Conservation (phyloP, 2,329 filamentous ascomycete species). For the Niveomyces coronatus region DNA sequence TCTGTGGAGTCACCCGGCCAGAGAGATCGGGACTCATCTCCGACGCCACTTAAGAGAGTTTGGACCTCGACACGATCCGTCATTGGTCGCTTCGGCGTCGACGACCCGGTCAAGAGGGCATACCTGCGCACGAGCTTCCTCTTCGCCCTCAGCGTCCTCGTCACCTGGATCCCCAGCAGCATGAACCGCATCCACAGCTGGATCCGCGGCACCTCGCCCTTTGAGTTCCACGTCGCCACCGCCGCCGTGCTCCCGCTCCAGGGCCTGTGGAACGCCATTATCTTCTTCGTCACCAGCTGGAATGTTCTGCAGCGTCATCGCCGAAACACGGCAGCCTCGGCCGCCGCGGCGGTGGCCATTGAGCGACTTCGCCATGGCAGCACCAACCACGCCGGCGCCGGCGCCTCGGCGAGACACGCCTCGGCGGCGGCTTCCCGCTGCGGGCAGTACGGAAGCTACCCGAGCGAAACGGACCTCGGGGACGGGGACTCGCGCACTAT, state of each 20-base stretch:
- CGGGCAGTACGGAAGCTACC: slow-evolving; percentile 5
- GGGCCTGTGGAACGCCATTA: slow-evolving; percentile 70
- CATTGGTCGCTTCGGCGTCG: slow-evolving; percentile 23
- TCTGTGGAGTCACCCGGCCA: slow-evolving; percentile 19
- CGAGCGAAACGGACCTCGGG: slow-evolving; percentile 11
- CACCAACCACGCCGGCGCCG: background rate
- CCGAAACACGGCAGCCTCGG: slow-evolving; percentile 4
- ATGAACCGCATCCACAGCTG: slow-evolving; percentile 66
- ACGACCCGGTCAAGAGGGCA: slow-evolving; percentile 49
- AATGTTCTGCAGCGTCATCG: slow-evolving; percentile 7
- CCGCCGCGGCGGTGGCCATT: slow-evolving; percentile 4
- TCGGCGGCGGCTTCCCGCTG: background rate
- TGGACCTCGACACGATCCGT: slow-evolving; percentile 15
- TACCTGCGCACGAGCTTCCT: slow-evolving; percentile 52
- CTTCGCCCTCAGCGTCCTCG: slow-evolving; percentile 49
- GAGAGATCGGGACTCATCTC: slow-evolving; percentile 7
- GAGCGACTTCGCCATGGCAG: slow-evolving; percentile 3
- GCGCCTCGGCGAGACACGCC: background rate
- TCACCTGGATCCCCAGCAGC: slow-evolving; percentile 56
- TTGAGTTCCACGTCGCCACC: slow-evolving; percentile 57
- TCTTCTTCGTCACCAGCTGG: slow-evolving; percentile 61
- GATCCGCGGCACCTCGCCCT: slow-evolving; percentile 41
- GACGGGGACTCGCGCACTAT: slow-evolving; percentile 10
- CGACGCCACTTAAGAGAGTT: slow-evolving; percentile 16
- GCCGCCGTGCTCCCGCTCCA: slow-evolving; percentile 67